Conservation (phyloP, 2,329 filamentous ascomycete genomes). For the Exophiala sp. region DNA sequence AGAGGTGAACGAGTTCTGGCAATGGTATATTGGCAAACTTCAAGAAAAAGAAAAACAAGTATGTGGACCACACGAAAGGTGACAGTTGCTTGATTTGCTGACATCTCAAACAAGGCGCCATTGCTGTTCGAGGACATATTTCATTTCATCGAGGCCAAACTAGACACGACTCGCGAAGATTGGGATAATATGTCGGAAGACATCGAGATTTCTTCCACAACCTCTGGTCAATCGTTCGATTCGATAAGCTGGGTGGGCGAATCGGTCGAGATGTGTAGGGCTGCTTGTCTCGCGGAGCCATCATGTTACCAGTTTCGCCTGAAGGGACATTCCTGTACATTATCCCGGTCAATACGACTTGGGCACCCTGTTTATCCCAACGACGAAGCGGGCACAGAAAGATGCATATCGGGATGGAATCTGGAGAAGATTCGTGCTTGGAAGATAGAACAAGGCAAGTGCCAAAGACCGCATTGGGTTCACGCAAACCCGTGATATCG, state of each 20-base stretch:
- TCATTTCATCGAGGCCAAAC: not conserved
- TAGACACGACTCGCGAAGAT: not conserved
- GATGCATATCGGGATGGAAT: not conserved
- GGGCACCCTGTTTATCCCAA: not conserved
- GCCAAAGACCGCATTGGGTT: not conserved
- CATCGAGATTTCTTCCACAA: not conserved
- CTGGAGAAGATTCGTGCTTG: not conserved
- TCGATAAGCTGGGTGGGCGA: not conserved
- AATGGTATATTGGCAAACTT: slow-evolving; percentile 19
- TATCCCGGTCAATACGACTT: not conserved
- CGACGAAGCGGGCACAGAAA: not conserved
- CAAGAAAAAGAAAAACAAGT: no score
- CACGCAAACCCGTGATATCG: not conserved
- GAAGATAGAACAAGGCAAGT: not conserved
- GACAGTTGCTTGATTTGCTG: not conserved
- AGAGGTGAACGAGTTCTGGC: slow-evolving; percentile 39
- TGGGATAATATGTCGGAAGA: not conserved
- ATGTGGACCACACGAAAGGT: not conserved
- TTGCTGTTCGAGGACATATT: not conserved
- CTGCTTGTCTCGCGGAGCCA: not conserved
- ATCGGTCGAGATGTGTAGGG: not conserved
- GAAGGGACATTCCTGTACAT: not conserved
- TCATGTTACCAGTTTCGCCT: not conserved
- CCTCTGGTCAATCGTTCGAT: not conserved
- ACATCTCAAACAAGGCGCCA: not conserved